Evolutionary conservation across 2,329 filamentous ascomycete genomes (phyloP).

Genomic region (Hirsutella thompsonii): DNA sequence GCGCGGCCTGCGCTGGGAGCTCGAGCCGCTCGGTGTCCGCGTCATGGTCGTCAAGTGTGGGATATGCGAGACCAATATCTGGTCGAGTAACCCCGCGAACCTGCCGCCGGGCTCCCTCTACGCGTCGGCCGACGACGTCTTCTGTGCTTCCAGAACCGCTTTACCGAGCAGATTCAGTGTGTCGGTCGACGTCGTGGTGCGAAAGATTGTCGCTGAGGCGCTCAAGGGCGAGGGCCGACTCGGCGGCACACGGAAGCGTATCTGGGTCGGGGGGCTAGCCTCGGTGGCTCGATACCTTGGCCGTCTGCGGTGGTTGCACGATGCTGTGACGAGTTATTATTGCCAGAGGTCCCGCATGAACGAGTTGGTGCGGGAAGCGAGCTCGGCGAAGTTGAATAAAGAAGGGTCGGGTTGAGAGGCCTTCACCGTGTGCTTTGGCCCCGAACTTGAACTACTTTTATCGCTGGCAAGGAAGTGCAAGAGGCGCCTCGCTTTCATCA

Average conservation of each 20-base stretch:
- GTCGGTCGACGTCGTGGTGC: neutral
- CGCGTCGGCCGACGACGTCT: conserved; percentile 29
- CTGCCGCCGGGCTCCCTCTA: conserved; percentile 36
- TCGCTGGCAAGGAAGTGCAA: no score
- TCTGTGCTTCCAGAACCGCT: no score
- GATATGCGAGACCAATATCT: conserved; percentile 38
- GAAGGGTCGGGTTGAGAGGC: no score
- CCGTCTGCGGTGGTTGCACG: neutral
- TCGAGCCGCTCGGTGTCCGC: conserved; percentile 39
- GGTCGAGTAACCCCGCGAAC: conserved; percentile 19
- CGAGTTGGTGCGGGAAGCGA: neutral
- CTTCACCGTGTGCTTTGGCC: no score
- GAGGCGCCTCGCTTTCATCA: no score
- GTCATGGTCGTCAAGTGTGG: conserved; percentile 45
- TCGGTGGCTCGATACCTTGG: neutral
- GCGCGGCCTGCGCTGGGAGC: conserved; percentile 38
- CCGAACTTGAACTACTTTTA: no score
- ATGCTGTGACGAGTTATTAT: neutral
- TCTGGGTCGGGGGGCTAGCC: neutral
- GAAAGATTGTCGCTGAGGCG: neutral
- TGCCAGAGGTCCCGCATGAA: neutral
- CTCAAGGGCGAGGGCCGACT: neutral
- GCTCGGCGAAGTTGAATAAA: neutral
- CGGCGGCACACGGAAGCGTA: neutral
- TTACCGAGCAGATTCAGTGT: neutral